Conservation (phyloP, 148 eudicot genomes). For the Chenopodium berlandieri region DNA sequence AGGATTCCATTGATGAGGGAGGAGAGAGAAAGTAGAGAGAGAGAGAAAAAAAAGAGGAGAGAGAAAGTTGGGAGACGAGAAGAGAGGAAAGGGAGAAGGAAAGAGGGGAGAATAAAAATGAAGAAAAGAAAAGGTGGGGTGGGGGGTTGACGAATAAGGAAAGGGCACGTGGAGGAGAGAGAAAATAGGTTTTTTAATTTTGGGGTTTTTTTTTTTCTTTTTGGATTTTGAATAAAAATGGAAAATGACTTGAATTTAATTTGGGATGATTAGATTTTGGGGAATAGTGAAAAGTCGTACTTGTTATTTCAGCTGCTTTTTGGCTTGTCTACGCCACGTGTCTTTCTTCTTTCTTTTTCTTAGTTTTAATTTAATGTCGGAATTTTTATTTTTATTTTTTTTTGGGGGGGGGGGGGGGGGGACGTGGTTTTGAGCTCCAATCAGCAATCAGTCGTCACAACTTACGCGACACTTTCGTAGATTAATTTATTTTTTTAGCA, state of each 20-base stretch:
- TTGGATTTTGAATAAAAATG: background rate
- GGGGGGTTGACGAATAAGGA: too few species aligned
- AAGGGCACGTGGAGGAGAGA: conserved; percentile 20
- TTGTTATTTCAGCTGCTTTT: conserved; percentile 10
- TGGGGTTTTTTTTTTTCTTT: background rate
- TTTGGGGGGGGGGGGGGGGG: too few species aligned
- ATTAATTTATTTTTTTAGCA: too few species aligned
- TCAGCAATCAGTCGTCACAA: background rate
- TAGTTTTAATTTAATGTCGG: background rate
- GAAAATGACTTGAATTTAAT: background rate
- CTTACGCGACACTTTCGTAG: background rate
- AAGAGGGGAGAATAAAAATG: too few species aligned
- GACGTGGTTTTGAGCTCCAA: background rate
- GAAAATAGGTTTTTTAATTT: background rate
- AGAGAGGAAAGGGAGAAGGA: too few species aligned
- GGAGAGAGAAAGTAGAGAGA: background rate
- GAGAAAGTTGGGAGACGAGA: background rate
- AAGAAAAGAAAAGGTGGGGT: too few species aligned
- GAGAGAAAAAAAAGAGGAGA: background rate
- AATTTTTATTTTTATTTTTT: background rate
- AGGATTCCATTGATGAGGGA: conserved; percentile 15
- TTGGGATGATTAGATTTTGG: conserved; percentile 12
- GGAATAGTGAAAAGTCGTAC: conserved; percentile 23
- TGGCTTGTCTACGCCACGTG: conserved; percentile 23
- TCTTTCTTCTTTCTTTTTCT: background rate